Conservation (phyloP, 352 stramenopile species). For the Phytopythium oedochilum region DNA sequence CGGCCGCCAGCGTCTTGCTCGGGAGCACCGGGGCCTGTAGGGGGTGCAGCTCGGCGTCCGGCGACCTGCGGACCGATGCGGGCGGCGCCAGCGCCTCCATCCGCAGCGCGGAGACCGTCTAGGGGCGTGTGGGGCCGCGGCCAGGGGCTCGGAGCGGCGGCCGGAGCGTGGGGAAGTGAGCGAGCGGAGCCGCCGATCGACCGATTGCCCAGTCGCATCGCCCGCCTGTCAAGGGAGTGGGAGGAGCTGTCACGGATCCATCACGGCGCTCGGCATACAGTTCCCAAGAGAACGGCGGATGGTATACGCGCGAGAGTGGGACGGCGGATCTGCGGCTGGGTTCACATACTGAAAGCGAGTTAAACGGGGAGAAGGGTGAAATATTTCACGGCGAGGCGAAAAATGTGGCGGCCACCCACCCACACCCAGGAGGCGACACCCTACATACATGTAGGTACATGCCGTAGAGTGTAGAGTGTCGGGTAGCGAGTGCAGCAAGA, state of each 20-base stretch:
- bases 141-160: too few relatives aligned
- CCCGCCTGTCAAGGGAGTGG: slow-evolving; percentile 4
- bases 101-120: neutral
- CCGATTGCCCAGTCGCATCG: too few relatives aligned
- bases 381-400: too few relatives aligned
- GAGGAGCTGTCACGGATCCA: slow-evolving; percentile 8
- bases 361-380: neutral
- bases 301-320: slow-evolving; percentile 6
- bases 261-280: neutral
- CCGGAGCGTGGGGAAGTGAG: neutral
- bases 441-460: neutral
- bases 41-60: too few relatives aligned
- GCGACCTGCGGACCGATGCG: neutral
- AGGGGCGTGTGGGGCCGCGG: neutral
- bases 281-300: neutral
- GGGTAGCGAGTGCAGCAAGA: too few relatives aligned
- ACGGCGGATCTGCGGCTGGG: neutral
- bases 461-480: too few relatives aligned
- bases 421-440: too few relatives aligned
- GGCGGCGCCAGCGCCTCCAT: neutral
- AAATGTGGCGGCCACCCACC: too few relatives aligned
- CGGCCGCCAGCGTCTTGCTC: neutral
- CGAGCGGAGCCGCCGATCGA: too few relatives aligned
- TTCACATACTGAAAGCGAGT: neutral
- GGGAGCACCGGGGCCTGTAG: too few relatives aligned